A percentile compares a stretch with the other conserved stretches of the same genome.
Evolutionary conservation across 768 basidiomycete genomes (phyloP).

Genomic region (Asterophora parasitica): DNA sequence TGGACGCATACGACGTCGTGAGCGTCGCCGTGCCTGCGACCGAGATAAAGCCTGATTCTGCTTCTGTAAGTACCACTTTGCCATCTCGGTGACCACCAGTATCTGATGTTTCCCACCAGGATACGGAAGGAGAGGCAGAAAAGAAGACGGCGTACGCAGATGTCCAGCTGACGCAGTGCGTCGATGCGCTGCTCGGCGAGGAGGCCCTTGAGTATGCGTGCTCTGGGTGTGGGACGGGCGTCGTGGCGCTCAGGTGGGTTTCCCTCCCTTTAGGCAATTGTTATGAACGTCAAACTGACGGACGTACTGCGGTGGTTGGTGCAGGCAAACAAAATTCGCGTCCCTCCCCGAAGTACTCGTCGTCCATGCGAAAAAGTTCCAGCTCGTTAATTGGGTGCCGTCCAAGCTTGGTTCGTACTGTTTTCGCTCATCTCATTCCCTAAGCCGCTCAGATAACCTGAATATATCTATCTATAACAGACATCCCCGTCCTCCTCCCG

Average conservation of each 20-base stretch:
- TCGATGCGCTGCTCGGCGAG: constrained; percentile 50
- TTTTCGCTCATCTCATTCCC: background rate
- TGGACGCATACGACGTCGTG: constrained; percentile 72
- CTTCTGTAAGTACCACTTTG: too few species aligned
- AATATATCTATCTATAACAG: too few species aligned
- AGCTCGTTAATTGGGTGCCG: constrained; percentile 95
- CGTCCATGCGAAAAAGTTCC: constrained; percentile 90
- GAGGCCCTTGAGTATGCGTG: constrained; percentile 82
- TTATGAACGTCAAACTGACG: too few species aligned
- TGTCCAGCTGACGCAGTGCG: constrained; percentile 55
- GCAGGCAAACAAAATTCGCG: constrained; percentile 74
- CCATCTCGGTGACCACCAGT: constrained; percentile 30
- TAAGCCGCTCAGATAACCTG: too few species aligned
- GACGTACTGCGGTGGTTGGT: too few species aligned
- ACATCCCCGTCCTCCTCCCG: constrained; percentile 80
- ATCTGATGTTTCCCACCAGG: constrained; percentile 60
- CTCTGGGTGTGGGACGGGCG: constrained; percentile 63
- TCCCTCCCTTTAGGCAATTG: too few species aligned
- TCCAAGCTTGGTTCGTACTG: constrained; percentile 73
- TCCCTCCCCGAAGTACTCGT: constrained; percentile 88
- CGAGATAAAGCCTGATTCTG: constrained; percentile 25
- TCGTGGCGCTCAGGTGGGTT: constrained; percentile 70
- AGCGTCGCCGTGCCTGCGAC: constrained; percentile 74
- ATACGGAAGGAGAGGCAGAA: constrained; percentile 39
- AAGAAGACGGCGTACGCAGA: constrained; percentile 61